Base-by-base conservation (phyloP, 2,329 filamentous ascomycete genomes). In the Colletotrichum lindemuthianum region DNA sequence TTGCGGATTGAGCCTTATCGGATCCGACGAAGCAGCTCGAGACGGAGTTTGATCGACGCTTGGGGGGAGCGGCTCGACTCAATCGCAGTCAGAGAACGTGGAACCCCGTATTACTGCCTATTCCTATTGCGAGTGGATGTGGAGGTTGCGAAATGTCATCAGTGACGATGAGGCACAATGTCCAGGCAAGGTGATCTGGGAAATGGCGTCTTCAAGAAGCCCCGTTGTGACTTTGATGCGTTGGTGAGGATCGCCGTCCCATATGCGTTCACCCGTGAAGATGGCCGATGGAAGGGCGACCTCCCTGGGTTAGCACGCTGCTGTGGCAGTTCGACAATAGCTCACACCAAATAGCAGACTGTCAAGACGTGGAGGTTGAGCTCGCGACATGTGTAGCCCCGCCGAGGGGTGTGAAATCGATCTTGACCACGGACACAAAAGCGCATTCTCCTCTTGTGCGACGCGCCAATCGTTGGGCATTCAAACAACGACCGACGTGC, bases 41-140 rank as follows among this genome's bases (percentile, higher is more conserved):
- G 36, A 60, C 16, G 47, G 51, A 37, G 61, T 65, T 65, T 61
- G 58, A 65, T 65, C 58, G 51, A 48, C 58, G 47, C 32, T 34
- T 44, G 58, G 49, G 49, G 44, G 45, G 54, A 49, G 55, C 44
- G n/a, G 47, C 37, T 58, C 56, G 61, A 61, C 51, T 65, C 61
- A 40, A 56, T 51, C 15, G 36, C 34, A 32, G 12, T 13, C 33
- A 11, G 32, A 40, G 50, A 15, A 40, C 49, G 13, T 34, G 12
- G 47, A 16, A 49, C 45, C 50, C 52, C 39, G 39, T 51, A 45
- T n/a, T n/a, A n/a, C 10, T 41, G 16, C 36, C 60, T 41, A 51
- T 32, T n/a, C 39, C 33, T 11, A 40, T 40, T 50, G 57, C 50
- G 33, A 48, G 41, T 36, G n/a, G 12, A 58, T 43, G 41, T 36